A percentile compares a stretch with the other conserved stretches of the same genome.
These are phyloP conservation scores for Erodium chrysanthum DNA, from an alignment of 441 rosid species.

Conservation along the genomic window DNA sequence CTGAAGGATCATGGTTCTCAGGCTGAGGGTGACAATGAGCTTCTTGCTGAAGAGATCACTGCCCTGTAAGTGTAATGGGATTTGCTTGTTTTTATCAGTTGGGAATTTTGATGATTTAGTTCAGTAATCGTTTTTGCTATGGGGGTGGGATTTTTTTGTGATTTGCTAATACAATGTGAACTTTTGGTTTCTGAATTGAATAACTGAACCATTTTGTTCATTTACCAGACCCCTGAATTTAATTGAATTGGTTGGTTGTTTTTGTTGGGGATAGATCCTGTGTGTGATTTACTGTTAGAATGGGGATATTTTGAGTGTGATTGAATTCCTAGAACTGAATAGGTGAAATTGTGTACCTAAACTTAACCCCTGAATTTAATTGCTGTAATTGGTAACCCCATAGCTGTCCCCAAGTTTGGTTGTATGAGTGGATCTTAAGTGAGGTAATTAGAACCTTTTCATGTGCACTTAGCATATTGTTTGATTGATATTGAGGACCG, in stretches of 20 bases:
- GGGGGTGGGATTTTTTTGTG: neutral
- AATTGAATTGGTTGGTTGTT: neutral
- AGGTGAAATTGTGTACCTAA: neutral
- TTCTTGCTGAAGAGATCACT: constrained; percentile 85
- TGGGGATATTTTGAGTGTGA: neutral
- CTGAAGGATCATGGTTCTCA: constrained; percentile 50
- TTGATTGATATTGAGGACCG: neutral
- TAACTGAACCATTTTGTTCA: neutral
- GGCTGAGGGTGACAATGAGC: constrained; percentile 55
- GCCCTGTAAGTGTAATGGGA: constrained; percentile 55
- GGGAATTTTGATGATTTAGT: neutral
- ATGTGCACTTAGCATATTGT: neutral
- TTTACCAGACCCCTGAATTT: neutral
- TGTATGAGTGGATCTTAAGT: neutral
- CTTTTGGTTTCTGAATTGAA: neutral
- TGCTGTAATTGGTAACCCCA: neutral
- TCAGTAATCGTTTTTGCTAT: neutral
- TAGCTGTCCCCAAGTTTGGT: neutral
- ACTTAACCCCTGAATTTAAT: neutral
- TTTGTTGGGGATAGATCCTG: neutral
- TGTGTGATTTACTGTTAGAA: neutral
- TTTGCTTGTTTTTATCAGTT: neutral
- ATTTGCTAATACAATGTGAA: neutral
- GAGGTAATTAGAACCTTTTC: neutral
- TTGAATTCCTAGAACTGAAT: neutral